Evolutionary conservation across 768 basidiomycete genomes (phyloP).

Genomic region (Galerina sulciceps): DNA sequence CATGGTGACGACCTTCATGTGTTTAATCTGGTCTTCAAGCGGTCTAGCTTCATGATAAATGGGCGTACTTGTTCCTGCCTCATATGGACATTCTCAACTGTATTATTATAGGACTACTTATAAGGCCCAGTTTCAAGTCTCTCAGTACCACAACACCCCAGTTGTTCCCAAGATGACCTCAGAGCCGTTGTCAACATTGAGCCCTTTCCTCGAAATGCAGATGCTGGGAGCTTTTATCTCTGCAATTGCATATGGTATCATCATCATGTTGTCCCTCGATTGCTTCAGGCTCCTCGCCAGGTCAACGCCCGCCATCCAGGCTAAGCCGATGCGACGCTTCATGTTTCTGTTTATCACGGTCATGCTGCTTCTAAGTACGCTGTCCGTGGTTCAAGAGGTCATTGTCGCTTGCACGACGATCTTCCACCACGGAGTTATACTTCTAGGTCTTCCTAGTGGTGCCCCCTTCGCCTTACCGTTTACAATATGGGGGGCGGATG

Average conservation of each 20-base stretch:
- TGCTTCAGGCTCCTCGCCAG: conserved; percentile 4
- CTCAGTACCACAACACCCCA: no score
- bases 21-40: no score
- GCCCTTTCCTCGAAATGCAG: conserved; percentile 6
- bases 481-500: conserved; percentile 20
- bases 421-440: not conserved
- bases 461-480: conserved; percentile 13
- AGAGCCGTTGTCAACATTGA: no score
- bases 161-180: no score
- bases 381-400: conserved; percentile 9
- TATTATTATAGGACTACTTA: no score
- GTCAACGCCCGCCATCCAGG: not conserved
- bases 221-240: conserved; percentile 16
- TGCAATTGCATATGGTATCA: conserved; percentile 13
- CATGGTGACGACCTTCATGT: no score
- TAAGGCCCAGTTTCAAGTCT: no score
- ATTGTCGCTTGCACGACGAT: conserved; percentile 1
- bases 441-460: conserved; percentile 6
- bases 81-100: no score
- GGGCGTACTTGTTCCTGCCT: no score
- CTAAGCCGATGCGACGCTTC: conserved; percentile 1
- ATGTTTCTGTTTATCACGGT: conserved; percentile 6
- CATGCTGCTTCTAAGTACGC: conserved; percentile 14
- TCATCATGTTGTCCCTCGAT: conserved; percentile 7
- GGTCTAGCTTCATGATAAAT: no score